phyloP scores from a whole-genome alignment of 805 yeast species.

The Kodamaea neixiangensis region DNA sequence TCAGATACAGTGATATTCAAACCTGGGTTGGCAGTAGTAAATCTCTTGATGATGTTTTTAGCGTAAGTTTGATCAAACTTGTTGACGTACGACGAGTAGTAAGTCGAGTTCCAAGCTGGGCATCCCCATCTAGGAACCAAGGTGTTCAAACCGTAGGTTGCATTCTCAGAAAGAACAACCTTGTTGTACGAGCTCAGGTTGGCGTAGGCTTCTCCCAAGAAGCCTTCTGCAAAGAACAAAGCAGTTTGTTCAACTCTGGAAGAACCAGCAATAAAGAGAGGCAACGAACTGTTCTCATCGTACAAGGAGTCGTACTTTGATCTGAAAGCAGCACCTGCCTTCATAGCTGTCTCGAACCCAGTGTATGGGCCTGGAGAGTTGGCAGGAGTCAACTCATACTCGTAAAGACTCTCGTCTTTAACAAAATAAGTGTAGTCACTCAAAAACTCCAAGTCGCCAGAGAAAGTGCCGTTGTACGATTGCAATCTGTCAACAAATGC shows the following conservation, averaged over 20 bases:
- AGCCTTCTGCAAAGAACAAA: constrained; percentile 11
- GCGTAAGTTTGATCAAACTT: constrained; percentile 17
- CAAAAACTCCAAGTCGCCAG: constrained; percentile 23
- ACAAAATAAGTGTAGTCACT: constrained; percentile 24
- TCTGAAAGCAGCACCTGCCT: constrained; percentile 12
- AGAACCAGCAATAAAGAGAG: constrained; percentile 11
- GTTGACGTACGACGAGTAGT: constrained; percentile 16
- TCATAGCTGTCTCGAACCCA: constrained; percentile 5
- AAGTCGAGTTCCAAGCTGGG: constrained; percentile 6
- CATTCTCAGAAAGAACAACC: constrained; percentile 8
- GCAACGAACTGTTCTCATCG: constrained; percentile 7
- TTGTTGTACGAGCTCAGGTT: neutral
- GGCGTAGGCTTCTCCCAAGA: constrained; percentile 7
- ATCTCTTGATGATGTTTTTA: constrained; percentile 19
- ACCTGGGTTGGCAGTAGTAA: constrained; percentile 19
- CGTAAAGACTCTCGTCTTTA: constrained; percentile 9
- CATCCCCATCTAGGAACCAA: constrained; percentile 14
- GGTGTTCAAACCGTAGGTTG: constrained; percentile 11
- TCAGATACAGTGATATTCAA: constrained; percentile 24
- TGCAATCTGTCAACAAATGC: constrained; percentile 17
- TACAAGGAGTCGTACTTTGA: constrained; percentile 9
- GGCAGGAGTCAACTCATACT: constrained; percentile 11
- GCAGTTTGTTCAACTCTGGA: constrained; percentile 12
- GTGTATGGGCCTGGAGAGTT: constrained; percentile 12
- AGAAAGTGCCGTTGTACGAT: constrained; percentile 19